A percentile compares a stretch with the other conserved stretches of the same genome.
Evolutionary conservation across 2,329 filamentous ascomycete genomes (phyloP).

Genomic region (Simplicillium aogashimaense): DNA sequence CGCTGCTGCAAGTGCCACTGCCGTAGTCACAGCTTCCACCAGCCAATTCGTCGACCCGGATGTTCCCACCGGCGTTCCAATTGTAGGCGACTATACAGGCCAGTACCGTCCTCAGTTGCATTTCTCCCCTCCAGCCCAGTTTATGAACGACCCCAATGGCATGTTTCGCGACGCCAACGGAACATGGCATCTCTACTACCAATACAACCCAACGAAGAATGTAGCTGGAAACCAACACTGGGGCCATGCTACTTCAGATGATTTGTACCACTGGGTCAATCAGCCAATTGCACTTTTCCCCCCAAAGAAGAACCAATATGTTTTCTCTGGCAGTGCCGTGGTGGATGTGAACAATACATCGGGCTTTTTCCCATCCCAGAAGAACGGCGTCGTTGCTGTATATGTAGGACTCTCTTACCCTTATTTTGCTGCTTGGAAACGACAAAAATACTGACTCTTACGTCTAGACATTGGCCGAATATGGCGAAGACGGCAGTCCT

Average conservation of each 20-base stretch:
- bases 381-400: slow-evolving; percentile 50
- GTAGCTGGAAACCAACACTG: slow-evolving; percentile 53
- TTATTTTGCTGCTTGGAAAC: slow-evolving; percentile 21
- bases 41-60: slow-evolving; percentile 7
- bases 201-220: slow-evolving; percentile 33
- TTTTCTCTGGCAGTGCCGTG: slow-evolving; percentile 47
- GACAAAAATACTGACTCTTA: slow-evolving; percentile 12
- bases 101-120: slow-evolving; percentile 41
- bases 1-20: too few relatives aligned
- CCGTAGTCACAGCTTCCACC: too few relatives aligned
- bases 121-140: slow-evolving; percentile 41
- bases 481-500: slow-evolving; percentile 5
- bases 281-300: slow-evolving; percentile 52
- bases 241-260: slow-evolving; percentile 54
- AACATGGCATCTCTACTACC: slow-evolving; percentile 56
- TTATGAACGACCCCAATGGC: slow-evolving; percentile 57
- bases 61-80: slow-evolving; percentile 13
- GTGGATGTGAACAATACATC: slow-evolving; percentile 55
- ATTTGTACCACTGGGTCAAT: slow-evolving; percentile 56
- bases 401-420: slow-evolving; percentile 15
- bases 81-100: slow-evolving; percentile 15
- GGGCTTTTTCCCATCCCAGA: slow-evolving; percentile 51
- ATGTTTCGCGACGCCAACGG: slow-evolving; percentile 48
- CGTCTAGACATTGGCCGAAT: slow-evolving; percentile 14
- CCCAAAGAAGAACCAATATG: slow-evolving; percentile 28